phyloP scores from a whole-genome alignment of 2,329 filamentous ascomycete species.

The Fusarium austroafricanum region DNA sequence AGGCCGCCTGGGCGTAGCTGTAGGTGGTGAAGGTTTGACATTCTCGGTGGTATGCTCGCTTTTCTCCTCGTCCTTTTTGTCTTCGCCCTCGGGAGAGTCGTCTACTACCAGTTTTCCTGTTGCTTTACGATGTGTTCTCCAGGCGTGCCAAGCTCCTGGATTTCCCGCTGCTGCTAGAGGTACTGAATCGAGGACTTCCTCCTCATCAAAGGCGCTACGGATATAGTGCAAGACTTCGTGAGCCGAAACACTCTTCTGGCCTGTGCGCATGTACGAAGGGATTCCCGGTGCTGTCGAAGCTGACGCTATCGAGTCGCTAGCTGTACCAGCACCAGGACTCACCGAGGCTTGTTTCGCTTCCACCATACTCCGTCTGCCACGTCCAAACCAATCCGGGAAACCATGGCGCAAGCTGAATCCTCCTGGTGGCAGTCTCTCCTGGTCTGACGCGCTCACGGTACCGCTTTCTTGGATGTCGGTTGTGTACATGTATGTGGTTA shows the following conservation, averaged over 20 bases:
- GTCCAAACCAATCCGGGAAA: constrained; percentile 90
- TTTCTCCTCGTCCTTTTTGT: neutral
- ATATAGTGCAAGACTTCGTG: constrained; percentile 84
- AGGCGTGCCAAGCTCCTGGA: constrained; percentile 92
- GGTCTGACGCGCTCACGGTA: constrained; percentile 84
- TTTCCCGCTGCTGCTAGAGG: constrained; percentile 88
- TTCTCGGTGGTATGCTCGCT: constrained; percentile 13
- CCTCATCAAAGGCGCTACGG: constrained; percentile 82
- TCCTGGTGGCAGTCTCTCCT: constrained; percentile 85
- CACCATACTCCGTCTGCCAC: constrained; percentile 58
- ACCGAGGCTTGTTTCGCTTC: constrained; percentile 55
- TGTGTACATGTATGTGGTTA: constrained; percentile 95
- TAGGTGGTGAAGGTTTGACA: constrained; percentile 13
- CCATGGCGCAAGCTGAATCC: constrained; percentile 91
- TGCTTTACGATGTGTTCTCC: constrained; percentile 75
- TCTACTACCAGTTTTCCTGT: constrained; percentile 45
- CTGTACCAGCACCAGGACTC: constrained; percentile 41
- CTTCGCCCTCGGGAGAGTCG: constrained; percentile 5
- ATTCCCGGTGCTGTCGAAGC: constrained; percentile 44
- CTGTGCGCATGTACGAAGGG: constrained; percentile 57
- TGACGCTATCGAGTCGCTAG: constrained; percentile 48
- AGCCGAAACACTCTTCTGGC: constrained; percentile 62
- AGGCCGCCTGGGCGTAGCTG: constrained; percentile 55
- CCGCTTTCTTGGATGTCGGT: constrained; percentile 80
- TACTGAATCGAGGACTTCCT: constrained; percentile 79